phyloP scores from a whole-genome alignment of 2,329 filamentous ascomycete genomes.

The Paecilomyces fulvus region DNA sequence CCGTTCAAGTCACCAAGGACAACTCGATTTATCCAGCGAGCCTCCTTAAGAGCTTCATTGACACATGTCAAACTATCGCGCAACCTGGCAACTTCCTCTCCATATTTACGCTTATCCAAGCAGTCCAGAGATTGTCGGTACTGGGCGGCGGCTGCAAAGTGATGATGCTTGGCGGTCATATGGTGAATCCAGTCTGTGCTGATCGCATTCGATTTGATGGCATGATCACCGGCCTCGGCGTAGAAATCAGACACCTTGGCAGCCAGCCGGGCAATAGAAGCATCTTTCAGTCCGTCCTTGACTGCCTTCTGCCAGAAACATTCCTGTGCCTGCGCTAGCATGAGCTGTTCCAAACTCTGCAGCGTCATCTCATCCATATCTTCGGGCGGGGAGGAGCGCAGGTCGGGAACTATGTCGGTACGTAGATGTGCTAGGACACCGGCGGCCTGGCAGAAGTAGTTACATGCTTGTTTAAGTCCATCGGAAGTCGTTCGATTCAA shows the following conservation, averaged over 20 bases:
- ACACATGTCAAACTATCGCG: slow-evolving; percentile 75
- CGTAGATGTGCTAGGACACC: slow-evolving; percentile 76
- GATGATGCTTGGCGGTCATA: slow-evolving; percentile 92
- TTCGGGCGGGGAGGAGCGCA: slow-evolving; percentile 77
- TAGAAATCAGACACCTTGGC: slow-evolving; percentile 89
- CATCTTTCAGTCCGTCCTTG: slow-evolving; percentile 87
- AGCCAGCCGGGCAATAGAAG: slow-evolving; percentile 81
- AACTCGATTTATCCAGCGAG: slow-evolving; percentile 68
- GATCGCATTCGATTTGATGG: slow-evolving; percentile 79
- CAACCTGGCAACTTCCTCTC: slow-evolving; percentile 85
- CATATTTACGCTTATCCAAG: slow-evolving; percentile 87
- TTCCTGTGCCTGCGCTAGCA: slow-evolving; percentile 89
- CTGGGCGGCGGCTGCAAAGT: slow-evolving; percentile 92
- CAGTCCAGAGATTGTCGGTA: slow-evolving; percentile 86
- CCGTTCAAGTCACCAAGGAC: slow-evolving; percentile 76
- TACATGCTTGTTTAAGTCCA: slow-evolving; percentile 78
- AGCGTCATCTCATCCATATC: slow-evolving; percentile 91
- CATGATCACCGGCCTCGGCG: slow-evolving; percentile 71
- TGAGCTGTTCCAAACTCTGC: slow-evolving; percentile 70
- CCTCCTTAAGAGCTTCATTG: slow-evolving; percentile 78
- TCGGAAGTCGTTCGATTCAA: slow-evolving; percentile 70
- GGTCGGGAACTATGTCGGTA: slow-evolving; percentile 66
- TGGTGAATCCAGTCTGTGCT: slow-evolving; percentile 97
- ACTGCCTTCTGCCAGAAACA: slow-evolving; percentile 98
- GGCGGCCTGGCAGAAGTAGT: slow-evolving; percentile 81